Percentiles rank a stretch among this genome's conserved stretches.
phyloP scores from a whole-genome alignment of 345 rosid genomes.

The Corchorus olitorius region DNA sequence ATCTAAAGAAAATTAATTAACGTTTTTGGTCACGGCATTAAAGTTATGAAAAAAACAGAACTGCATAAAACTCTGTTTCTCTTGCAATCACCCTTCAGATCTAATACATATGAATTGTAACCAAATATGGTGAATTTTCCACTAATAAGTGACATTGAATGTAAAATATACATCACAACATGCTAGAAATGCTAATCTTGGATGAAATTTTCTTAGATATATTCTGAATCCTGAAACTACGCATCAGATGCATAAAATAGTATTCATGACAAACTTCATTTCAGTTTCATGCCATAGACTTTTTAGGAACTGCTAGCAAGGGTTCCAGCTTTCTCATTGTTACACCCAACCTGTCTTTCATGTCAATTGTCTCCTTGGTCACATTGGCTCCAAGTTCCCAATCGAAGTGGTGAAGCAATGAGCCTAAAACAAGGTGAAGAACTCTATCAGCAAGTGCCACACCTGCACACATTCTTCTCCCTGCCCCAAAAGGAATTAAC shows the following conservation, averaged over 20 bases:
- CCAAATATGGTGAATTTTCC: background rate
- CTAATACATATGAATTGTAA: no score
- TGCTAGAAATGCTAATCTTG: background rate
- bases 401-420: slow-evolving; percentile 29
- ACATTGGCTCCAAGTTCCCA: slow-evolving; percentile 35
- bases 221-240: background rate
- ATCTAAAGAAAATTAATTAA: no score
- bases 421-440: slow-evolving; percentile 25
- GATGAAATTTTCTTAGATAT: no score
- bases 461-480: slow-evolving; percentile 31
- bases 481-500: slow-evolving; percentile 20
- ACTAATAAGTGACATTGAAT: background rate
- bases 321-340: slow-evolving; percentile 35
- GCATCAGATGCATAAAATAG: background rate
- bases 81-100: background rate
- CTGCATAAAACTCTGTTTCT: background rate
- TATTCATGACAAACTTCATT: background rate
- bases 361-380: slow-evolving; percentile 30
- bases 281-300: background rate
- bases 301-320: slow-evolving; percentile 34
- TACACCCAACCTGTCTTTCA: slow-evolving; percentile 36
- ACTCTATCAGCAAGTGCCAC: slow-evolving; percentile 18
- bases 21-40: background rate
- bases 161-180: background rate
- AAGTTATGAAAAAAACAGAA: background rate